Evolutionary conservation across 768 basidiomycete species (phyloP).

Genomic region (Agrocybe praecox): DNA sequence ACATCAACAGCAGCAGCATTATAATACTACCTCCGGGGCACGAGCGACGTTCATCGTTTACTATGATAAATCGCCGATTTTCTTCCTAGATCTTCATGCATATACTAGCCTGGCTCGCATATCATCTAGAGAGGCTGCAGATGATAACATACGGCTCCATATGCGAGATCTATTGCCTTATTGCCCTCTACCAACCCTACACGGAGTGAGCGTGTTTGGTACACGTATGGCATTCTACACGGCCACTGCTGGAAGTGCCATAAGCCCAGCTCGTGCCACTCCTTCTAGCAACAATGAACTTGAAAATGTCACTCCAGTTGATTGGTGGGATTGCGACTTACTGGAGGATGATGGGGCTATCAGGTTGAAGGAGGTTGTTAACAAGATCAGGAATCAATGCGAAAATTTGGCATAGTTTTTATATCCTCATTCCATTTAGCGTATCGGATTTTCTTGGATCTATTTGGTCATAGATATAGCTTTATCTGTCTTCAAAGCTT

Average conservation of each 20-base stretch:
- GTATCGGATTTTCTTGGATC: too few relatives aligned
- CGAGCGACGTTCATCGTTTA: constrained; percentile 26
- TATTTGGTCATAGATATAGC: too few relatives aligned
- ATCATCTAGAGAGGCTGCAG: constrained; percentile 28
- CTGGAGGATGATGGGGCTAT: constrained; percentile 32
- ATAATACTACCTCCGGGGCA: constrained; percentile 1
- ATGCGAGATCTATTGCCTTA: constrained; percentile 25
- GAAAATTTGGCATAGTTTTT: constrained; percentile 12
- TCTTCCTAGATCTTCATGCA: constrained; percentile 30
- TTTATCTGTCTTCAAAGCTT: too few relatives aligned
- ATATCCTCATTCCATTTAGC: not conserved
- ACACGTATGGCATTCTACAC: constrained; percentile 33
- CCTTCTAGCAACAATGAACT: not conserved
- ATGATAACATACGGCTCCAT: constrained; percentile 25
- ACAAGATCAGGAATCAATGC: constrained; percentile 25
- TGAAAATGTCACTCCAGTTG: constrained; percentile 28
- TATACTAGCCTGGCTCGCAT: constrained; percentile 15
- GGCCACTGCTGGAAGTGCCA: constrained; percentile 1
- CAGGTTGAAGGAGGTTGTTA: constrained; percentile 28
- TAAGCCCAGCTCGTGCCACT: constrained; percentile 16
- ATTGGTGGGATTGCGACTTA: constrained; percentile 37
- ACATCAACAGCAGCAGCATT: constrained; percentile 15
- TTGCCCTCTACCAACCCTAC: constrained; percentile 24
- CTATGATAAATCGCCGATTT: constrained; percentile 28
- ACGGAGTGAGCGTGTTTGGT: constrained; percentile 34